Evolutionary conservation across 2,329 filamentous ascomycete species (phyloP), one percentile per base, ranked within the genome.

Genomic region (Ilyonectria mors-panacis): DNA sequence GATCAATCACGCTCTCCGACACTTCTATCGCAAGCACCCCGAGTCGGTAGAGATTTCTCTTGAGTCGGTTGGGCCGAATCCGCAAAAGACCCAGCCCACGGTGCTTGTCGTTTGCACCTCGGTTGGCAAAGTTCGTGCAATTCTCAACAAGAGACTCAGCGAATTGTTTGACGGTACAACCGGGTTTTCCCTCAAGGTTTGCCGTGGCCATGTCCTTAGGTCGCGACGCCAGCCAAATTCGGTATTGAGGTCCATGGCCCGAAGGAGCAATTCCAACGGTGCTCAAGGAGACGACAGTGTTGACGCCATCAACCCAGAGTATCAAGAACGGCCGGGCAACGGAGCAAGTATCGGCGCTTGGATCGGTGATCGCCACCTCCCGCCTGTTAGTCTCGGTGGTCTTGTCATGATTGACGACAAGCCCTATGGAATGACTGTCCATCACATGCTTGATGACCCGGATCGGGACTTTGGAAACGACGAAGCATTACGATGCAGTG

Each of bases 291-390:
- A 86, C 6, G 77, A 78, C 8, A 81, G 84, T 4, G 58, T 80
- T 0, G 78, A 80, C 10, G 85, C 88, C 0, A 86, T 85, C 37
- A 97, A 97, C 75, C 90, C 90, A 1, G 90, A 90, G 66, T 95
- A 94, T 77, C 95, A 98, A 79, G 85, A 91, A 73, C 87, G 88
- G 23, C 95, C 95, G 1, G 81, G 89, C 0, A 97, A 95, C 72
- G 95, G 95, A 1, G 95, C 95, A 8, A 97, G 94, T 48, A 98
- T 98, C 66, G 95, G 95, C 7, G 95, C 95, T 1, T 98, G 94
- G 85, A 91, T 93, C 57, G 92, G 93, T 64, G 90, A 94, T 70
- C 91, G 93, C 50, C 95, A 98, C 77, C 85, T 98, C 3, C 94
- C 95, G 6, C 94, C 95, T 2, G 95, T 97, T 3, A 97, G 94